Base-by-base conservation (phyloP, 2,329 filamentous ascomycete species). In the Fonsecaea pedrosoi region DNA sequence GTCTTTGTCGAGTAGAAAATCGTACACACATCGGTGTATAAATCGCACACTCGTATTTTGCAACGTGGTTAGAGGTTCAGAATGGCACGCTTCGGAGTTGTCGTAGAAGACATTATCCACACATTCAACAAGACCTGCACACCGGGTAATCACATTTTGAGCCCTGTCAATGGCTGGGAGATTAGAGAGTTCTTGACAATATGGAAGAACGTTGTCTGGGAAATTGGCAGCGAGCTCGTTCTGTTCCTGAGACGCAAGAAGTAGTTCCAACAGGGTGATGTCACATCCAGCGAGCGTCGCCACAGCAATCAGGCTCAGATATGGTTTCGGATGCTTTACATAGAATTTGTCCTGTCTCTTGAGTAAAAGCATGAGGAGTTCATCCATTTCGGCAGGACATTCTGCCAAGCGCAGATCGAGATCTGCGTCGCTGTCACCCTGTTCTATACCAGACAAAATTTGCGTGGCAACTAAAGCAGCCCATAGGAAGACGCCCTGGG, bases 261-360 rank as follows among this genome's bases (percentile, higher is more conserved):
- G 54, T 34, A 65, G 32, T 38, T 65, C 55, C 6, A 60, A 15
- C 15, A 65, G 25, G 34, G 25, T 65, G 10, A 54, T 21, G 25
- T n/a, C n/a, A n/a, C n/a, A n/a, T n/a, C n/a, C n/a, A n/a, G n/a
- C n/a, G n/a, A n/a, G n/a, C n/a, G n/a, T n/a, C n/a, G n/a, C n/a
- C n/a, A n/a, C 50, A 42, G 18, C 30, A 32, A 40, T 13, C n/a
- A 67, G 9, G 8, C 9, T 21, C 4, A 67, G 48, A 34, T 67
- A 64, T 50, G 60, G 54, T 30, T 67, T 67, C 3, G 65, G 65
- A 37, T 64, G 53, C 30, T 60, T 67, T n/a, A 37, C 54, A 50
- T 67, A 67, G 38, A 63, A 67, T 8, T 35, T 60, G 54, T 67
- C 65, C 55, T 60, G 60, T 13, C 60, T 42, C 54, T 67, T 40